These are phyloP conservation scores for Zygosaccharomyces lentus DNA, from an alignment of 805 yeast genomes.

Conservation along the genomic window DNA sequence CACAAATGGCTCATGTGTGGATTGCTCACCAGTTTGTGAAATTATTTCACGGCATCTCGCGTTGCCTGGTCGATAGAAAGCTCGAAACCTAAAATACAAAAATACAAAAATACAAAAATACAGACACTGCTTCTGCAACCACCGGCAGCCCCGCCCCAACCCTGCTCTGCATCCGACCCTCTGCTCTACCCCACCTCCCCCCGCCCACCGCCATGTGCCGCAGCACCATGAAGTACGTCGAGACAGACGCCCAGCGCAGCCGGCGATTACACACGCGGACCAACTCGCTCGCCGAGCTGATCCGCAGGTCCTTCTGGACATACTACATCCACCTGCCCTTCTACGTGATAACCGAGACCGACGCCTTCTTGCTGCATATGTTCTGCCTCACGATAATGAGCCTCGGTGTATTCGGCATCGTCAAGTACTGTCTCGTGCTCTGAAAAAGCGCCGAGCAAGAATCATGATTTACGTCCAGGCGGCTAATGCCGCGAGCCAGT, in stretches of 20 bases:
- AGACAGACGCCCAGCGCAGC: constrained; percentile 13
- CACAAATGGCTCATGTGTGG: not conserved
- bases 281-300: not conserved
- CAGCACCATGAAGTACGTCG: constrained; percentile 12
- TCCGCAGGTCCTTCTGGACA: constrained; percentile 38
- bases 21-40: not conserved
- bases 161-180: not conserved
- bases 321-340: constrained; percentile 44
- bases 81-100: not conserved
- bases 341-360: constrained; percentile 41
- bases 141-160: no score
- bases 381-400: constrained; percentile 38
- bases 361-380: constrained; percentile 39
- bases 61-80: not conserved
- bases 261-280: not conserved
- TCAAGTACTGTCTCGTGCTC: constrained; percentile 28
- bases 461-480: not conserved
- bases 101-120: no score
- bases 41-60: not conserved
- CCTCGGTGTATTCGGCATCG: constrained; percentile 38
- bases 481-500: not conserved
- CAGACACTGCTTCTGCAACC: not conserved
- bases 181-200: not conserved
- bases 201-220: not conserved
- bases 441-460: not conserved